Conservation (phyloP, 352 stramenopile species). For the Phytopythium oedochilum region DNA sequence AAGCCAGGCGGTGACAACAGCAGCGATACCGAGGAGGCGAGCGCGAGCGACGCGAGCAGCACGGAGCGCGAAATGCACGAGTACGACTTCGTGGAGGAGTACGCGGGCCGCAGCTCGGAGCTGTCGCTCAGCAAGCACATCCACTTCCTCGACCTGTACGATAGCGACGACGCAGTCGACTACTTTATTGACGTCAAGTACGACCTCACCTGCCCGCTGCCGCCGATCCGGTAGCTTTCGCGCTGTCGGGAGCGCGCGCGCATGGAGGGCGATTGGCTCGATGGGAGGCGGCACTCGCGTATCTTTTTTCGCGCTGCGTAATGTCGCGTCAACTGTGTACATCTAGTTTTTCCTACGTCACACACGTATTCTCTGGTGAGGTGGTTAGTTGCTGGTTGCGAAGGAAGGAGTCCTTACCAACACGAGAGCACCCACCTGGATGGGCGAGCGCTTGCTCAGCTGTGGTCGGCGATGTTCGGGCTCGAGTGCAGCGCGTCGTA, state of each 20-base stretch:
- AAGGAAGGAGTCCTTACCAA: not conserved
- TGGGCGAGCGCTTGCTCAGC: not conserved
- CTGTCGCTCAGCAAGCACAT: constrained; percentile 47
- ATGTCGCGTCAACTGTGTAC: not conserved
- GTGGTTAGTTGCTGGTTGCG: not conserved
- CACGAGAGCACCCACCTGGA: not conserved
- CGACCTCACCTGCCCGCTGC: constrained; percentile 19
- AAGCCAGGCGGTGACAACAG: not conserved
- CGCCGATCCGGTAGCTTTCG: not conserved
- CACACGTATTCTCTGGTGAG: too few species aligned
- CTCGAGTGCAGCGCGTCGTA: constrained; percentile 33
- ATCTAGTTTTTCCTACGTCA: not conserved
- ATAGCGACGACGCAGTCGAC: constrained; percentile 41
- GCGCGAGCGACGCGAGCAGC: constrained; percentile 13
- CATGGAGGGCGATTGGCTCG: not conserved
- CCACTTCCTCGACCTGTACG: constrained; percentile 57
- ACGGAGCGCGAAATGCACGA: constrained; percentile 39
- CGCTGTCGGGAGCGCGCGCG: not conserved
- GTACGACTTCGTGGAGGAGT: constrained; percentile 84
- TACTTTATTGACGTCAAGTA: constrained; percentile 76
- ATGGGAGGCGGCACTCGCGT: not conserved
- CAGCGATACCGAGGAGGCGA: constrained; percentile 17
- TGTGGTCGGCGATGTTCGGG: constrained; percentile 7
- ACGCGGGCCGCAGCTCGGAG: constrained; percentile 34
- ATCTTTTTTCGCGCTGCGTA: not conserved